A percentile compares a stretch with the other conserved stretches of the same genome.
Evolutionary conservation across 345 rosid genomes (phyloP).

Genomic region (Melaleuca quinquenervia): DNA sequence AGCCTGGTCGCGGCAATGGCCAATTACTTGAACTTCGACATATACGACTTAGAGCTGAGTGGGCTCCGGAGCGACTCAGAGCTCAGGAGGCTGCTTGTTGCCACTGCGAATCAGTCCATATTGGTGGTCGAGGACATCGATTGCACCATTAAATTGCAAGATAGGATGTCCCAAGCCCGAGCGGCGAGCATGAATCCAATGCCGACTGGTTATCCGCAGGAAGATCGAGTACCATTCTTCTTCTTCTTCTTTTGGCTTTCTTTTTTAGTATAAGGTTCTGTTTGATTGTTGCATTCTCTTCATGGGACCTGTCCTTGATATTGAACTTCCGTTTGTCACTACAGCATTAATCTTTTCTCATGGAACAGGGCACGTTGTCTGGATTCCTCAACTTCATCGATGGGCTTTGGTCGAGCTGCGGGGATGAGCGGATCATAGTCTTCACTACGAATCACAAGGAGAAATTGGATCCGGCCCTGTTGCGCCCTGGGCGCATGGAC

Average conservation of each 20-base stretch:
- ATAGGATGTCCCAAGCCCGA: not conserved
- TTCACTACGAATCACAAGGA: constrained; percentile 38
- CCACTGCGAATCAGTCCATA: constrained; percentile 4
- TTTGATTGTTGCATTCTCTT: not conserved
- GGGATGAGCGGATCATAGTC: constrained; percentile 35
- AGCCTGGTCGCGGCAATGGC: constrained; percentile 14
- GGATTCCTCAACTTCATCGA: constrained; percentile 35
- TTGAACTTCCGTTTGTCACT: not conserved
- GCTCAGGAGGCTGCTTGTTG: not conserved
- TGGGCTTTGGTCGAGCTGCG: constrained; percentile 41
- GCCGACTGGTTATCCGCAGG: not conserved
- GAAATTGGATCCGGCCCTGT: constrained; percentile 29
- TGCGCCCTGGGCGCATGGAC: constrained; percentile 48
- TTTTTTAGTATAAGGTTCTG: not conserved
- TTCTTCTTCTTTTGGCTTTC: not conserved
- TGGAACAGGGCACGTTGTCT: constrained; percentile 21
- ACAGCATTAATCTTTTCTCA: not conserved
- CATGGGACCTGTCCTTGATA: not conserved
- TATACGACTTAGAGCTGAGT: constrained; percentile 9
- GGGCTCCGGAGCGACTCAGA: not conserved
- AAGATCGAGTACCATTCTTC: not conserved
- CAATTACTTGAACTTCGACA: constrained; percentile 6
- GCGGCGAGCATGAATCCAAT: not conserved
- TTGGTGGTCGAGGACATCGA: constrained; percentile 14
- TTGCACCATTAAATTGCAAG: not conserved